These are phyloP conservation scores for Fraxinus anomala DNA, from an alignment of 257 asterid genomes.

Conservation along the genomic window DNA sequence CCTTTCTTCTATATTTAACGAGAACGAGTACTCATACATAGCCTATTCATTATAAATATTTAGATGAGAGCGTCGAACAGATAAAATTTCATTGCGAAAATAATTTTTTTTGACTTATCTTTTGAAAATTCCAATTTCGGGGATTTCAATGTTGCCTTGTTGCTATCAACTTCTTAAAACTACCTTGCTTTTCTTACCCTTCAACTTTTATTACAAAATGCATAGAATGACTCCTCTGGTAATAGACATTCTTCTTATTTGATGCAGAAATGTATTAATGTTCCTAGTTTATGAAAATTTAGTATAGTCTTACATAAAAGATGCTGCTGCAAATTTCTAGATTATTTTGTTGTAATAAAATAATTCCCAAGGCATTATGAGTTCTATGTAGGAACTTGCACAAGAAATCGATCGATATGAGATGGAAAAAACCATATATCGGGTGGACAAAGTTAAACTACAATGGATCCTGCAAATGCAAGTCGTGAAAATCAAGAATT, in stretches of 20 bases:
- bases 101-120: neutral
- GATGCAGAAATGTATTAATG: slow-evolving; percentile 6
- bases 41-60: neutral
- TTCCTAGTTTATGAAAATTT: neutral
- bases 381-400: slow-evolving; percentile 46
- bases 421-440: slow-evolving; percentile 57
- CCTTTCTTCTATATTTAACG: too few relatives aligned
- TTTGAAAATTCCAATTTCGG: neutral
- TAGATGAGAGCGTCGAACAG: neutral
- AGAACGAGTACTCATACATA: slow-evolving; percentile 10
- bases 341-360: slow-evolving; percentile 23
- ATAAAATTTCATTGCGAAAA: neutral
- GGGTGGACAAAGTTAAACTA: slow-evolving; percentile 79
- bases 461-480: slow-evolving; percentile 76
- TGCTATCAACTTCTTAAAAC: slow-evolving; percentile 25
- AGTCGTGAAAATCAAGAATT: slow-evolving; percentile 64
- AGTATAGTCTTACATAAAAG: neutral
- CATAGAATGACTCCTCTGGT: slow-evolving; percentile 20
- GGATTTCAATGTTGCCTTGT: slow-evolving; percentile 32
- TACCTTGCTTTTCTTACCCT: slow-evolving; percentile 48
- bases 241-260: neutral
- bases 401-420: slow-evolving; percentile 40
- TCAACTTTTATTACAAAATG: slow-evolving; percentile 22
- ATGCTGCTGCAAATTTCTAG: slow-evolving; percentile 39
- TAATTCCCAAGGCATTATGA: slow-evolving; percentile 33